Evolutionary conservation across 1,284 basidiomycete genomes (phyloP), one percentile per base, ranked within the genome.

Genomic region (Microbotryum saponariae): DNA sequence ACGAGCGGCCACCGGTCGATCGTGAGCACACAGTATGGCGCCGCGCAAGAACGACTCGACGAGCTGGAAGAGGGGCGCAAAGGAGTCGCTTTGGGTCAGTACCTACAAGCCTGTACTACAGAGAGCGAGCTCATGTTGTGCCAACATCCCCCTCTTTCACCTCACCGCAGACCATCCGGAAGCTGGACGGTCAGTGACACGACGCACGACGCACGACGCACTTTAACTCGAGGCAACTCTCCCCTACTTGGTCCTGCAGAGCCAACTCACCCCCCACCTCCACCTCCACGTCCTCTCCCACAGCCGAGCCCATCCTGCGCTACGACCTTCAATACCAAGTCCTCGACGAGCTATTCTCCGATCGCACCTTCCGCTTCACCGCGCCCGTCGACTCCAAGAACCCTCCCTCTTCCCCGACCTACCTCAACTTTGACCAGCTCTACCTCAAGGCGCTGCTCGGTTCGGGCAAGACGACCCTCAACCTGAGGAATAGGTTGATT

Each of bases 261-360:
- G 25, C 25, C 29, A 31, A 31, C 29, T 31, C 29, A 31, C 29
- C 29, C 29, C 29, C 29, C 29, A 25, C 47, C 21, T 21, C 47
- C 5, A 56, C 55, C 18, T 7, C 10, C 29, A 37, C 20, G 21
- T 14, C 29, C 49, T 8, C 27, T 10, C 12, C n/a, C 42, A 54
- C 62, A 51, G 66, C 63, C 21, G 66, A 66, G 21, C 65, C 71
- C 8, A 50, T 72, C 0, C 46, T 65, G 2, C 63, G 71, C 1
- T 46, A 57, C n/a, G 90, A 92, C 75, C 82, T 91, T 46, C 89
- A 92, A 77, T 90, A 85, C 76, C 88, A 91, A 77, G 80, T 92
- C 55, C 83, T 93, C 59, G 73, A 84, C 70, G 79, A 83, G 74
- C 83, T 93, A 71, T 93, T 93, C 77, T 79, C 79, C 62, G 83